Conservation (phyloP, 192 early-diverging fungal genomes). For the Rhizophlyctis rosea region DNA sequence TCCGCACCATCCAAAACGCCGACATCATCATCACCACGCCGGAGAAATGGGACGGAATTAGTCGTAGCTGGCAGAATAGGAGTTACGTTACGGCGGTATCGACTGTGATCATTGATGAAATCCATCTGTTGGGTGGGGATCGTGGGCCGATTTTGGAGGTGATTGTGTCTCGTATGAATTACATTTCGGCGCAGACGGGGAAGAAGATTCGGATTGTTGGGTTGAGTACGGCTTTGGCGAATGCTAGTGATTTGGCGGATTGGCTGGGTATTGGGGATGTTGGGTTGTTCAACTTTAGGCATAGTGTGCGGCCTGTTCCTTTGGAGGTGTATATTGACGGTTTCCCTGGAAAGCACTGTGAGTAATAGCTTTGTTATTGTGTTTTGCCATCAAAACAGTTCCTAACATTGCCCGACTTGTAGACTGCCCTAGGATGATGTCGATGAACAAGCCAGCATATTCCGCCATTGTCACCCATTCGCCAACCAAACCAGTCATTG, state of each 20-base stretch:
- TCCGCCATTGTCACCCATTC: constrained; percentile 93
- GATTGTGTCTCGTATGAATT: constrained; percentile 98
- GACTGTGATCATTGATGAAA: constrained; percentile 96
- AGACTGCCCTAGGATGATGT: constrained; percentile 94
- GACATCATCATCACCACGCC: constrained; percentile 99
- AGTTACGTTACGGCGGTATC: constrained; percentile 85
- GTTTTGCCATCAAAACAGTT: too few species aligned
- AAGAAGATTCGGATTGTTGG: constrained; percentile 87
- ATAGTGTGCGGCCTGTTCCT: constrained; percentile 95
- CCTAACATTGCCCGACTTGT: too few species aligned
- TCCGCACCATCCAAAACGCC: constrained; percentile 76
- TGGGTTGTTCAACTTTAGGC: constrained; percentile 95
- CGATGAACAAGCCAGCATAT: constrained; percentile 98
- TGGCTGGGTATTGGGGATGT: constrained; percentile 89
- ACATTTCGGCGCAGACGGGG: constrained; percentile 78
- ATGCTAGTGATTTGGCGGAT: constrained; percentile 91
- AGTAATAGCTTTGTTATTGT: too few species aligned
- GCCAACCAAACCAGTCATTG: constrained; percentile 87
- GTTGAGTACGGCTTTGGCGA: constrained; percentile 93
- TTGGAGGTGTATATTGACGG: constrained; percentile 97
- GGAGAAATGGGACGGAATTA: constrained; percentile 98
- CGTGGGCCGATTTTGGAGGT: constrained; percentile 96
- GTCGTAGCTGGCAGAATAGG: constrained; percentile 85
- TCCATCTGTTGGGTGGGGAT: constrained; percentile 94
- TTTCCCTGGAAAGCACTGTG: constrained; percentile 88